These are phyloP conservation scores for Rhizopus stolonifer DNA, from an alignment of 371 early-diverging fungal species.

Conservation along the genomic window DNA sequence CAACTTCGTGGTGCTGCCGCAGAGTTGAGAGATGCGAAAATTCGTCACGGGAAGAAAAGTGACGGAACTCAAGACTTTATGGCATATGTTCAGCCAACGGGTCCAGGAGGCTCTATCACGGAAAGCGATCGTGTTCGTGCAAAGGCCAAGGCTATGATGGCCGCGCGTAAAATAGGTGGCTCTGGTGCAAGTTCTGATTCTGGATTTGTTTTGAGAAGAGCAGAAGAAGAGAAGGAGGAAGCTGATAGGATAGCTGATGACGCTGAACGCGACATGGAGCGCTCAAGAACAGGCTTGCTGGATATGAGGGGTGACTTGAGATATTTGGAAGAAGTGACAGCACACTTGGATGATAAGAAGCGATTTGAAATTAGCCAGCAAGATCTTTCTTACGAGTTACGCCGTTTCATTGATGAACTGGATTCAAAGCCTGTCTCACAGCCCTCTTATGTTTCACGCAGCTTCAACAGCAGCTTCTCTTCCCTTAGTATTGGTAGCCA, in stretches of 20 bases:
- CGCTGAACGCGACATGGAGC: constrained; percentile 47
- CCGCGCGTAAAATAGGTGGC: constrained; percentile 53
- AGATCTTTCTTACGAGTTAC: constrained; percentile 46
- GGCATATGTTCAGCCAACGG: constrained; percentile 51
- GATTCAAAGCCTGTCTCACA: constrained; percentile 21
- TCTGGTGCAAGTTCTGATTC: constrained; percentile 28
- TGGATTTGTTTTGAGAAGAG: constrained; percentile 30
- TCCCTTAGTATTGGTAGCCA: constrained; percentile 2
- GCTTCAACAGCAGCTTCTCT: neutral
- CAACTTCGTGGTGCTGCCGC: constrained; percentile 56
- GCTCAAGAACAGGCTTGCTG: constrained; percentile 33
- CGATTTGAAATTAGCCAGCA: constrained; percentile 45
- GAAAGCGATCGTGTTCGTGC: constrained; percentile 64
- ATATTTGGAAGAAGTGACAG: constrained; percentile 29
- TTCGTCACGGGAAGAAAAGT: constrained; percentile 38
- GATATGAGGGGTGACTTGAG: constrained; percentile 43
- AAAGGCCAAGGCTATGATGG: constrained; percentile 67
- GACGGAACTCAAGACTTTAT: constrained; percentile 47
- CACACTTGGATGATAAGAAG: constrained; percentile 38
- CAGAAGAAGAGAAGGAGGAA: constrained; percentile 48
- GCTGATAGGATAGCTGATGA: constrained; percentile 37
- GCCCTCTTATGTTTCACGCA: constrained; percentile 8
- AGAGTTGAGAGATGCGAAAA: constrained; percentile 55
- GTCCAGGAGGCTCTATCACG: constrained; percentile 59
- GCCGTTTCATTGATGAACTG: constrained; percentile 46